Conservation (phyloP, 495 filamentous ascomycete species). For the Talaromyces liani region DNA sequence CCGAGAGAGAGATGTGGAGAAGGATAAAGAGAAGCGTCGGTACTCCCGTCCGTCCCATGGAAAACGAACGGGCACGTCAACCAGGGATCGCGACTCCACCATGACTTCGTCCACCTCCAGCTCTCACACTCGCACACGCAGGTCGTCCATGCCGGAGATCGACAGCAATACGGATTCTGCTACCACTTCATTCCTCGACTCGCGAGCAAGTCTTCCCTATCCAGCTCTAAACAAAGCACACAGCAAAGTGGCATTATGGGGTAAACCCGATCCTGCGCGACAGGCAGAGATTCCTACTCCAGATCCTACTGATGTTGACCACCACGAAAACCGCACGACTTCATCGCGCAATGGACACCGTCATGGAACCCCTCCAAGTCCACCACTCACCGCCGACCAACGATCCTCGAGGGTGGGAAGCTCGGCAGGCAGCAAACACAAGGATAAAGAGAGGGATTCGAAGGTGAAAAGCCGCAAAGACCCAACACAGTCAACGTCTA, state of each 20-base stretch:
- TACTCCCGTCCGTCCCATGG: constrained; percentile 32
- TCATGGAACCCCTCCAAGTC: constrained; percentile 50
- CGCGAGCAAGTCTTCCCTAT: constrained; percentile 64
- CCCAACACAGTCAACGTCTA: constrained; percentile 35
- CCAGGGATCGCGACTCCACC: constrained; percentile 41
- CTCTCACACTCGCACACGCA: constrained; percentile 21
- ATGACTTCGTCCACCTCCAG: constrained; percentile 28
- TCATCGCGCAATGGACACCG: constrained; percentile 14
- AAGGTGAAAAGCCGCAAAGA: constrained; percentile 34
- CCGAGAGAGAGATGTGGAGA: constrained; percentile 16
- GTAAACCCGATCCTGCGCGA: constrained; percentile 47
- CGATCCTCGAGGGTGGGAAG: constrained; percentile 41
- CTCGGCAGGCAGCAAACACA: constrained; percentile 28
- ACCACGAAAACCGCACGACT: constrained; percentile 22
- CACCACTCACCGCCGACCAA: constrained; percentile 51
- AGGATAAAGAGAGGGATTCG: constrained; percentile 23
- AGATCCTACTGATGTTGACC: constrained; percentile 68
- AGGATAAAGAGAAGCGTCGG: constrained; percentile 14
- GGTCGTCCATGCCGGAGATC: constrained; percentile 44
- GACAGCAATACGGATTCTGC: constrained; percentile 29
- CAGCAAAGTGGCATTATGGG: constrained; percentile 71
- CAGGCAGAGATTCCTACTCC: constrained; percentile 60
- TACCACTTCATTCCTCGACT: constrained; percentile 40
- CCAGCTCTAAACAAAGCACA: constrained; percentile 83
- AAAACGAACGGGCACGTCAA: constrained; percentile 33